A percentile compares a stretch with the other conserved stretches of the same genome.
Evolutionary conservation across 176 grass and related monocot species (phyloP).

Genomic region (Rhynchospora tenuis): DNA sequence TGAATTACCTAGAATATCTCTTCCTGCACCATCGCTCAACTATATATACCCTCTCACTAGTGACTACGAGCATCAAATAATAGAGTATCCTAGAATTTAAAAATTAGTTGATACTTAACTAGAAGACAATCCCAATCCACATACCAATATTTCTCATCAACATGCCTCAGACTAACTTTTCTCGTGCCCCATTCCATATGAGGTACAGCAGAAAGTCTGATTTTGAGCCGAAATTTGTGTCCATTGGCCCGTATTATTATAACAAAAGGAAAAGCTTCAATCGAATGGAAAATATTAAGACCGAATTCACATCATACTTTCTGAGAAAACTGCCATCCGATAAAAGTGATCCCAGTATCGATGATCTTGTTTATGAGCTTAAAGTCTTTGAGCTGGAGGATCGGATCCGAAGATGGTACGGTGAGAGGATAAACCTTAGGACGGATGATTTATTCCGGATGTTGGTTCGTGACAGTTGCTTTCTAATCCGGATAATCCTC

Average conservation of each 20-base stretch:
- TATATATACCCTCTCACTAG: neutral
- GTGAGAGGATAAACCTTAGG: neutral
- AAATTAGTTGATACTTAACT: neutral
- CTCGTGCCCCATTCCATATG: neutral
- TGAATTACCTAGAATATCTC: neutral
- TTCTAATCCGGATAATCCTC: neutral
- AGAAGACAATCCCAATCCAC: too few relatives aligned
- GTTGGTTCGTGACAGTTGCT: conserved; percentile 13
- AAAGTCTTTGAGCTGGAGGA: neutral
- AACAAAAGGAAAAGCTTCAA: neutral
- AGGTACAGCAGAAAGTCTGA: neutral
- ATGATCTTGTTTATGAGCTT: neutral
- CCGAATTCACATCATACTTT: neutral
- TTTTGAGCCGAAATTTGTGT: conserved; percentile 8
- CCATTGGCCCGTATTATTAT: conserved; percentile 1
- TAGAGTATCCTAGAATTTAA: neutral
- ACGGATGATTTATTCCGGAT: neutral
- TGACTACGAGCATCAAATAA: neutral
- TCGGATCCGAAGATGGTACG: neutral
- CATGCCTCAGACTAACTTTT: neutral
- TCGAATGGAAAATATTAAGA: neutral
- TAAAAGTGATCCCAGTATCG: too few relatives aligned
- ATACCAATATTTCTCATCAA: neutral
- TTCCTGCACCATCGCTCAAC: neutral
- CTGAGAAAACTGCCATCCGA: neutral